phyloP scores from a whole-genome alignment of 331 rosid species.

The Ulmus americana region DNA sequence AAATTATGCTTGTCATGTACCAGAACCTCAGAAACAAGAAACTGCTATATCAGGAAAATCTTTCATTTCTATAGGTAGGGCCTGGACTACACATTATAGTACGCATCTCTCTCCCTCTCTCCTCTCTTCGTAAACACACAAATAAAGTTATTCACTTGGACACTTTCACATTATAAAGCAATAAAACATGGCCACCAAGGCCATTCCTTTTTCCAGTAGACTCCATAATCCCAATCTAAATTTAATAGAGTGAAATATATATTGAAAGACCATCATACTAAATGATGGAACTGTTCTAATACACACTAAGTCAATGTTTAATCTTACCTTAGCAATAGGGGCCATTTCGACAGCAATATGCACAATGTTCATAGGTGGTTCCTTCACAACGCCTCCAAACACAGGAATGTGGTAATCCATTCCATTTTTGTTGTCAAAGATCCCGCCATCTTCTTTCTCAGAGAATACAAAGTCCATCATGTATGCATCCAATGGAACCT shows the following conservation, averaged over 20 bases:
- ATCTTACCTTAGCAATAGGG: conserved; percentile 75
- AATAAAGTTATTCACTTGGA: too few species aligned
- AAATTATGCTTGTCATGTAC: not conserved
- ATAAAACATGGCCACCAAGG: too few species aligned
- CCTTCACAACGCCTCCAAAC: conserved; percentile 49
- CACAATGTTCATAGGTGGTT: conserved; percentile 69
- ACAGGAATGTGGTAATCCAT: conserved; percentile 84
- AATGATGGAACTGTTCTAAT: not conserved
- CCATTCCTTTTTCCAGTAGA: too few species aligned
- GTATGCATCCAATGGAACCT: conserved; percentile 73
- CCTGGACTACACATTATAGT: too few species aligned
- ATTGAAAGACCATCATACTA: not conserved
- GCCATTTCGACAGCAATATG: conserved; percentile 88
- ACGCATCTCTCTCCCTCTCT: too few species aligned
- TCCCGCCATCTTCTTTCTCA: conserved; percentile 65
- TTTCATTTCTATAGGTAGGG: too few species aligned
- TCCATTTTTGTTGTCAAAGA: conserved; percentile 59
- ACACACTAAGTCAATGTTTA: not conserved
- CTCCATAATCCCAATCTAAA: too few species aligned
- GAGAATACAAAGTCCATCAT: conserved; percentile 93
- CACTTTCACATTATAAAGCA: too few species aligned
- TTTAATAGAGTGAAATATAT: too few species aligned
- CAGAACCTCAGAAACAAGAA: conserved; percentile 1
- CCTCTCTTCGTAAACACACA: too few species aligned
- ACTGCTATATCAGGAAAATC: not conserved